Percentiles rank a stretch among this genome's conserved stretches.
Conservation (phyloP, 306 rosid genomes). For the Dalbergia oliveri region DNA sequence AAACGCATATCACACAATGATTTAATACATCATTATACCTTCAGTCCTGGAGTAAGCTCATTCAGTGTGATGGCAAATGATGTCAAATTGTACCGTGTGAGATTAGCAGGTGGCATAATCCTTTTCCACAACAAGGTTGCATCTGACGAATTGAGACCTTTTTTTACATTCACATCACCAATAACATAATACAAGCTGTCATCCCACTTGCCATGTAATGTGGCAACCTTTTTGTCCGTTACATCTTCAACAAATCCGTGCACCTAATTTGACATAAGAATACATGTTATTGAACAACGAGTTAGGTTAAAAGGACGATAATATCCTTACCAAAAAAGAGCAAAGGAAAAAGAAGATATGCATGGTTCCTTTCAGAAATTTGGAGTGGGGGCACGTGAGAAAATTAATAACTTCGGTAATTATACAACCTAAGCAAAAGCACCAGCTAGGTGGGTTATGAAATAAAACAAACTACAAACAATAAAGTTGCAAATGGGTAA, state of each 20-base stretch:
- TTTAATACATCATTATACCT: constrained; percentile 73
- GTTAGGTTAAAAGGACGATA: constrained; percentile 5
- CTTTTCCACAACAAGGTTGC: constrained; percentile 83
- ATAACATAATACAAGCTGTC: constrained; percentile 72
- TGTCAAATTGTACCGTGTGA: constrained; percentile 97
- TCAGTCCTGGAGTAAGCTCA: constrained; percentile 81
- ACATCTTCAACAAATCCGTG: constrained; percentile 87
- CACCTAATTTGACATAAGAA: constrained; percentile 59
- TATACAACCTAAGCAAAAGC: background rate
- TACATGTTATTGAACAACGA: constrained; percentile 25
- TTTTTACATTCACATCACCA: constrained; percentile 69
- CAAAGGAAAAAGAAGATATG: constrained; percentile 1
- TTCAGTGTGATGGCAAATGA: constrained; percentile 90
- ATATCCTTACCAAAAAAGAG: background rate
- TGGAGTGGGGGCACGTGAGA: background rate
- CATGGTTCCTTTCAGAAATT: constrained; percentile 20
- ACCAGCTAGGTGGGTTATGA: background rate
- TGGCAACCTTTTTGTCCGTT: constrained; percentile 69
- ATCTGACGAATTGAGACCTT: constrained; percentile 59
- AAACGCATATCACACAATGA: constrained; percentile 48
- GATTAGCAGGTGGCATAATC: constrained; percentile 64
- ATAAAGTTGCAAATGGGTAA: background rate
- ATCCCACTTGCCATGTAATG: constrained; percentile 95
- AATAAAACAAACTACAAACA: background rate
- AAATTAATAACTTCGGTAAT: background rate